These are phyloP conservation scores for Handroanthus guayacan DNA, from an alignment of 257 asterid species.

Conservation along the genomic window DNA sequence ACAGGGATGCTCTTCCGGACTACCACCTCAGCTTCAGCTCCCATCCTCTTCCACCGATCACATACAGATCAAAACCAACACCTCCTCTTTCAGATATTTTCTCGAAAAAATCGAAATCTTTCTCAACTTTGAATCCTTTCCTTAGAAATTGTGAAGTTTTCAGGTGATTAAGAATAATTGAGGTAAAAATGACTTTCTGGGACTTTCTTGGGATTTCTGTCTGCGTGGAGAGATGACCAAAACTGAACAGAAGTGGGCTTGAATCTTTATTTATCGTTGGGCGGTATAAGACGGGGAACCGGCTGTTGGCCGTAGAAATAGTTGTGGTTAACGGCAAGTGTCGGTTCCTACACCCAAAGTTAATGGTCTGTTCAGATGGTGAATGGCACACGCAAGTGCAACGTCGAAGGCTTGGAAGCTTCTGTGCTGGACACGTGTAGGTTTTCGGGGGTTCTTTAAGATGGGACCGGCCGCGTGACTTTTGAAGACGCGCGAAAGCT, in stretches of 20 bases:
- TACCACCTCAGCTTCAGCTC: constrained; percentile 72
- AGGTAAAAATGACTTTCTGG: constrained; percentile 32
- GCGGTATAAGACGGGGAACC: constrained; percentile 28
- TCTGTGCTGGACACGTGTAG: constrained; percentile 36
- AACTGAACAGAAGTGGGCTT: constrained; percentile 31
- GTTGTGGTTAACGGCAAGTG: constrained; percentile 37
- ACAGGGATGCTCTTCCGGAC: constrained; percentile 56
- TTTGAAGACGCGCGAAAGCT: constrained; percentile 34
- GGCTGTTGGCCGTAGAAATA: constrained; percentile 26
- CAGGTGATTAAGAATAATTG: background rate
- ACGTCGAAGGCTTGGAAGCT: constrained; percentile 23
- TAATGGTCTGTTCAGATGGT: background rate
- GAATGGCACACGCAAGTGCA: constrained; percentile 30
- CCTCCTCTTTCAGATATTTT: background rate
- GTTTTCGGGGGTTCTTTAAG: constrained; percentile 5
- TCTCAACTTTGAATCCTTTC: background rate
- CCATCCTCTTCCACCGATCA: constrained; percentile 47
- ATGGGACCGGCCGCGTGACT: constrained; percentile 31
- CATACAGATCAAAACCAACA: constrained; percentile 18
- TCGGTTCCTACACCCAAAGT: background rate
- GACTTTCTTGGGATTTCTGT: constrained; percentile 39
- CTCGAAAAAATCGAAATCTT: constrained; percentile 3
- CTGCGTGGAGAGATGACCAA: constrained; percentile 37
- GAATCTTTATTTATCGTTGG: constrained; percentile 32
- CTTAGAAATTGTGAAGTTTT: background rate